A percentile compares a stretch with the other conserved stretches of the same genome.
Evolutionary conservation across 257 asterid species (phyloP).

Genomic region (Scutellaria barbata): DNA sequence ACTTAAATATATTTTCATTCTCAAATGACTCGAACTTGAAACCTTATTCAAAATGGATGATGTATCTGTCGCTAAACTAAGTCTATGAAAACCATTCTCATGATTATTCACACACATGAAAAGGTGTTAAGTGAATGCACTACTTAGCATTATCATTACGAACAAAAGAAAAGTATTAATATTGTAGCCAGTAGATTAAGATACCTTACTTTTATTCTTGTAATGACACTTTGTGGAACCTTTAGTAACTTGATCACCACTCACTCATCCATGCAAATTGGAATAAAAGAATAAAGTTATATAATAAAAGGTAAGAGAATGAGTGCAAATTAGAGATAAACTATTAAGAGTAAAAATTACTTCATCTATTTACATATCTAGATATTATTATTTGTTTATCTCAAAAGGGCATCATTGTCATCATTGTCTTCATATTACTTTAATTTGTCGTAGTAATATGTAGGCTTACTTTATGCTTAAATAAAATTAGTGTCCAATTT

Average conservation of each 20-base stretch:
- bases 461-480: not conserved
- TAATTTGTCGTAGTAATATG: not conserved
- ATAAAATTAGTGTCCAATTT: too few relatives aligned
- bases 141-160: not conserved
- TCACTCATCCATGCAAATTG: conserved; percentile 8
- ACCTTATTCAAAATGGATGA: too few relatives aligned
- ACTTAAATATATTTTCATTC: too few relatives aligned
- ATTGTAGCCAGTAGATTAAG: not conserved
- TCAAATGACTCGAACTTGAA: too few relatives aligned
- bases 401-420: conserved; percentile 8
- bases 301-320: conserved; percentile 25
- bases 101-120: not conserved
- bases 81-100: too few relatives aligned
- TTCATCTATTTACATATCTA: conserved; percentile 13
- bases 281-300: conserved; percentile 41
- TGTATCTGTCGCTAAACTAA: too few relatives aligned
- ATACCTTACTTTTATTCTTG: conserved; percentile 37
- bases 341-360: conserved; percentile 19
- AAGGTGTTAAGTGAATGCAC: conserved; percentile 4
- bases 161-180: not conserved
- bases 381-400: not conserved
- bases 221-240: conserved; percentile 39
- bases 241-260: conserved; percentile 37
- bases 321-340: not conserved
- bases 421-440: not conserved